Percentiles rank a stretch among this genome's conserved stretches.
phyloP scores from a whole-genome alignment of 2,329 filamentous ascomycete genomes.

The Cladosporium velox region DNA sequence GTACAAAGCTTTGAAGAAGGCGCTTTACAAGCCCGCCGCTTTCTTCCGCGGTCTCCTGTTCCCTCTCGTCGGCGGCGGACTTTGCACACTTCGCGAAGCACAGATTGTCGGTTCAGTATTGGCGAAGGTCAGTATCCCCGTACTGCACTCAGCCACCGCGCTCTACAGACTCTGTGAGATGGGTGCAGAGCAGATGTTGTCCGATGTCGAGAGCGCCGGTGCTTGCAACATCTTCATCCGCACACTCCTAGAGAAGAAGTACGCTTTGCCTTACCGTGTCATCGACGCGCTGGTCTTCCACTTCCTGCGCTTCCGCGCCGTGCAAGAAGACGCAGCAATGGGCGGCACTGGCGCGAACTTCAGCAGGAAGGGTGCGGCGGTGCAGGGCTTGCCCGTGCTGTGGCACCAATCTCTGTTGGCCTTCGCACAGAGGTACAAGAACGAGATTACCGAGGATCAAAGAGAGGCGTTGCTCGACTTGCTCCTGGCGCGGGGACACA shows the following conservation, averaged over 20 bases:
- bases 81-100: constrained; percentile 90
- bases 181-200: constrained; percentile 82
- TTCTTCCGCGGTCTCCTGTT: constrained; percentile 98
- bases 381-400: constrained; percentile 72
- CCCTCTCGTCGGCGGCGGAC: constrained; percentile 78
- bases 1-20: constrained; percentile 91
- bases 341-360: constrained; percentile 39
- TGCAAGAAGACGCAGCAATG: constrained; percentile 64
- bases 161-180: constrained; percentile 93
- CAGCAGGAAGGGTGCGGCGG: constrained; percentile 48
- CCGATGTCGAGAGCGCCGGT: constrained; percentile 81
- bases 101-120: constrained; percentile 88
- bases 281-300: constrained; percentile 95
- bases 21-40: constrained; percentile 87
- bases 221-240: constrained; percentile 96
- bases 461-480: constrained; percentile 87
- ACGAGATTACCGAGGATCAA: constrained; percentile 95
- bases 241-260: constrained; percentile 91
- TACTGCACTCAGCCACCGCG: constrained; percentile 88
- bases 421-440: constrained; percentile 91
- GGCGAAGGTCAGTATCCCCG: constrained; percentile 80
- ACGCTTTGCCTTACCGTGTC: constrained; percentile 91
- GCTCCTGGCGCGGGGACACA: constrained; percentile 79
- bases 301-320: constrained; percentile 83
- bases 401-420: constrained; percentile 94